Conservation (phyloP, 306 rosid species). For the Fagus sylvatica region DNA sequence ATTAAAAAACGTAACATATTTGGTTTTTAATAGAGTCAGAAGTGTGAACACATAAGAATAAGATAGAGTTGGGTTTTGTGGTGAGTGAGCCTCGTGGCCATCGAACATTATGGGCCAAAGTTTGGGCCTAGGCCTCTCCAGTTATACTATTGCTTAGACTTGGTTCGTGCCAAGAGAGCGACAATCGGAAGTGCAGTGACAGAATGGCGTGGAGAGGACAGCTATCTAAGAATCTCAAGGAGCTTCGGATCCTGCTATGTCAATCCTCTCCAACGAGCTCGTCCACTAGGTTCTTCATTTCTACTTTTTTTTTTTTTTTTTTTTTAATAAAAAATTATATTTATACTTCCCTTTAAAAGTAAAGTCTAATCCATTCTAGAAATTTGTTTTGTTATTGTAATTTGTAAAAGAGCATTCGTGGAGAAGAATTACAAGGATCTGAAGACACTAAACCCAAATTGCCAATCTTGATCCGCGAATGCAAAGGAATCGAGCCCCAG, state of each 20-base stretch:
- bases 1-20: too few species aligned
- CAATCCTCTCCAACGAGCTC: constrained; percentile 91
- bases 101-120: too few species aligned
- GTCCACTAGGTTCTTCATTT: constrained; percentile 62
- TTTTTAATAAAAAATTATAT: background rate
- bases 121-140: too few species aligned
- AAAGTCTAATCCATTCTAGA: too few species aligned
- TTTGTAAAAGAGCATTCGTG: constrained; percentile 66
- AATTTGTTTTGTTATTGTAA: background rate
- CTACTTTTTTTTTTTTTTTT: constrained; percentile 7
- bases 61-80: too few species aligned
- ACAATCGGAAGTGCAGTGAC: too few species aligned
- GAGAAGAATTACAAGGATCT: constrained; percentile 85
- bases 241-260: constrained; percentile 86
- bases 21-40: too few species aligned
- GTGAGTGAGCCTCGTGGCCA: too few species aligned
- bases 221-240: constrained; percentile 72
- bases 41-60: too few species aligned
- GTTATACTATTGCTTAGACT: too few species aligned
- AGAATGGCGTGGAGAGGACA: constrained; percentile 96
- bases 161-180: too few species aligned
- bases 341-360: too few species aligned
- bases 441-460: constrained; percentile 79
- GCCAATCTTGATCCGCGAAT: constrained; percentile 90
- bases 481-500: constrained; percentile 83